phyloP scores from a whole-genome alignment of 306 rosid species.

The Corylus americana region DNA sequence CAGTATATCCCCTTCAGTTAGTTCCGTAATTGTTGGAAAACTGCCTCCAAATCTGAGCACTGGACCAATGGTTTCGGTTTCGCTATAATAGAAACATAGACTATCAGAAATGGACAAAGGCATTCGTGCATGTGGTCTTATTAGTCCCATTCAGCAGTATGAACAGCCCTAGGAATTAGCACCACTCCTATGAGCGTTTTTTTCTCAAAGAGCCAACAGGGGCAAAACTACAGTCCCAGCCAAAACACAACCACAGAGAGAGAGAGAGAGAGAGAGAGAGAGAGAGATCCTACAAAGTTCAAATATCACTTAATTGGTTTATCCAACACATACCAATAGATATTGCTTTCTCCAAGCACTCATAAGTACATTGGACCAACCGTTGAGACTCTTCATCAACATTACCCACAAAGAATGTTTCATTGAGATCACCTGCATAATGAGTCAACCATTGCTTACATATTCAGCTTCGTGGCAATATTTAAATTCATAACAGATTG shows the following conservation, averaged over 20 bases:
- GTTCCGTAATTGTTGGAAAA: too few species aligned
- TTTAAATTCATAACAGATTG: background rate
- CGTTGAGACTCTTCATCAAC: slow-evolving; percentile 80
- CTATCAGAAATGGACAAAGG: too few species aligned
- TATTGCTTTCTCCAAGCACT: slow-evolving; percentile 95
- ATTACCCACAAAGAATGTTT: slow-evolving; percentile 93
- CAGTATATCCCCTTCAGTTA: too few species aligned
- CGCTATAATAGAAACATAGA: too few species aligned
- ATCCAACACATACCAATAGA: slow-evolving; percentile 63
- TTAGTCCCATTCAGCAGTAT: too few species aligned
- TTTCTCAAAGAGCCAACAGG: too few species aligned
- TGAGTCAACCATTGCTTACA: slow-evolving; percentile 19
- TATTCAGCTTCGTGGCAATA: background rate
- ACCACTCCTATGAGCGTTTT: too few species aligned
- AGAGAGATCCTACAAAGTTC: slow-evolving; percentile 2
- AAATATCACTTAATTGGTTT: slow-evolving; percentile 1
- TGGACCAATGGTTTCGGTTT: too few species aligned
- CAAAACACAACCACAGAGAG: slow-evolving; percentile 1
- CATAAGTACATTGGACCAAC: slow-evolving; percentile 82
- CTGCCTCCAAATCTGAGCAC: too few species aligned
- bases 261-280: background rate
- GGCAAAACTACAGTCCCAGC: background rate
- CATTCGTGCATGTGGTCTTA: too few species aligned
- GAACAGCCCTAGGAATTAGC: too few species aligned
- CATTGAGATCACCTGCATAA: slow-evolving; percentile 87